Percentiles rank a stretch among this genome's conserved stretches.
phyloP scores from a whole-genome alignment of 805 yeast species.

The Suhomyces sp. region DNA sequence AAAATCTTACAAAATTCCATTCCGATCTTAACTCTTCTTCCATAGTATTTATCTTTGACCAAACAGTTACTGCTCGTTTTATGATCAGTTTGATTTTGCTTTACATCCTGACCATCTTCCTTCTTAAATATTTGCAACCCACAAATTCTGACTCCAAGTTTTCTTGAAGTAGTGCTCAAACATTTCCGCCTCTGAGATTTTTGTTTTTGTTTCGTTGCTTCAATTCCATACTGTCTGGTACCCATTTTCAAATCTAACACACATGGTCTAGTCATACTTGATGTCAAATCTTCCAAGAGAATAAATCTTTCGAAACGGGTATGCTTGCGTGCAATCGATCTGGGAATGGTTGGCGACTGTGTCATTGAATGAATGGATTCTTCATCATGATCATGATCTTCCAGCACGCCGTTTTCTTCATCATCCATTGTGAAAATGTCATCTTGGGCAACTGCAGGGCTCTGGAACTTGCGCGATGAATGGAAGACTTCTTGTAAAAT shows the following conservation, averaged over 20 bases:
- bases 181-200: conserved; percentile 82
- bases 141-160: conserved; percentile 88
- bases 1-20: conserved; percentile 73
- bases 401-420: conserved; percentile 18
- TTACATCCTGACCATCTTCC: conserved; percentile 3
- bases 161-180: conserved; percentile 71
- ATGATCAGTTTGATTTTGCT: neutral
- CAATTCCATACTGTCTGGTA: conserved; percentile 96
- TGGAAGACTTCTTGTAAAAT: conserved; percentile 39
- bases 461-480: conserved; percentile 17
- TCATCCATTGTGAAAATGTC: conserved; percentile 49
- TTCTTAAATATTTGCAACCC: conserved; percentile 64
- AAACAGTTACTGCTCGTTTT: conserved; percentile 21
- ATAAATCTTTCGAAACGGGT: conserved; percentile 78
- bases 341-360: neutral
- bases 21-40: conserved; percentile 72
- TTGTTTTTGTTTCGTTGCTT: conserved; percentile 71
- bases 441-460: conserved; percentile 34
- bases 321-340: conserved; percentile 30
- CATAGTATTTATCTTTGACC: conserved; percentile 88
- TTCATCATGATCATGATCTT: conserved; percentile 1
- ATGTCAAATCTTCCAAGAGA: conserved; percentile 84
- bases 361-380: neutral
- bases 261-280: conserved; percentile 80
- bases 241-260: conserved; percentile 97